Evolutionary conservation across 2,329 filamentous ascomycete genomes (phyloP).

Genomic region (Alternaria tenuissima): DNA sequence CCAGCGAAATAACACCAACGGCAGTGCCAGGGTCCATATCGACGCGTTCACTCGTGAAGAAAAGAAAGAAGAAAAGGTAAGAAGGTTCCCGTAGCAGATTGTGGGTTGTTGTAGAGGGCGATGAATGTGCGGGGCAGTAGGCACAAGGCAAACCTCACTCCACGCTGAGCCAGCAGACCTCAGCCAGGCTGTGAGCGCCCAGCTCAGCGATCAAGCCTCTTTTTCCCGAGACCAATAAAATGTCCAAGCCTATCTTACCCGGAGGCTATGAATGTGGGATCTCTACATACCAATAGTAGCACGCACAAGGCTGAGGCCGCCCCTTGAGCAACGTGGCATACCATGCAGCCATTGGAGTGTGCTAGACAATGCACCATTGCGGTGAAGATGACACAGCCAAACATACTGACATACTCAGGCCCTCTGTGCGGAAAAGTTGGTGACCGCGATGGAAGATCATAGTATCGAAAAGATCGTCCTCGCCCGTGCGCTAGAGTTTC

Average conservation of each 20-base stretch:
- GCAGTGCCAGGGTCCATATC: neutral
- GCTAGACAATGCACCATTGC: neutral
- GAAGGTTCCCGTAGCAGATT: neutral
- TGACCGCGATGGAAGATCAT: neutral
- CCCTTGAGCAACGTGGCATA: neutral
- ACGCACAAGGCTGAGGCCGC: neutral
- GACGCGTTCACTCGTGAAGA: neutral
- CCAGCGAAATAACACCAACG: neutral
- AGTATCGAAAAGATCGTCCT: neutral
- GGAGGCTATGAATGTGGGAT: neutral
- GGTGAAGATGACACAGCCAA: neutral
- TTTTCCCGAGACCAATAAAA: neutral
- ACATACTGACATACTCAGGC: neutral
- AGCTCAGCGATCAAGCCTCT: neutral
- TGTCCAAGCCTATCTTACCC: neutral
- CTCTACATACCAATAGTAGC: neutral
- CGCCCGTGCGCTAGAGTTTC: neutral
- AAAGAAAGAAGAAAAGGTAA: no score
- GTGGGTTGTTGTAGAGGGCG: neutral
- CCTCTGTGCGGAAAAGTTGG: neutral
- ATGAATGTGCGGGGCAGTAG: neutral
- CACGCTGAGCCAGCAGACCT: neutral
- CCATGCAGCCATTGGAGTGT: neutral
- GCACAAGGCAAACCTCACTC: neutral
- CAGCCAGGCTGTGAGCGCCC: neutral